phyloP scores from a whole-genome alignment of 140 eudicot species.

The Stevia rebaudiana region DNA sequence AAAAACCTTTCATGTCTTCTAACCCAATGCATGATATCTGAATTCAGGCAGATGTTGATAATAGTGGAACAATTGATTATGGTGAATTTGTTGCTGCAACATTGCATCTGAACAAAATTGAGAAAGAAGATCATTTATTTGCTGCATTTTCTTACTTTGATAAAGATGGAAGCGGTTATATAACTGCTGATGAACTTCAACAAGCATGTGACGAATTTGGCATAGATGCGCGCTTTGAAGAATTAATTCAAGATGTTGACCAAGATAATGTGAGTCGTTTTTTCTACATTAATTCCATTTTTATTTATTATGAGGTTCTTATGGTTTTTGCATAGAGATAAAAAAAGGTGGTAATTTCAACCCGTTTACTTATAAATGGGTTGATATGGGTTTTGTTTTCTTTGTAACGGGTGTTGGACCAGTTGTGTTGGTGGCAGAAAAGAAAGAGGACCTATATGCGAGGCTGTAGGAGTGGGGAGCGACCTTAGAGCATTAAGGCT shows the following conservation, averaged over 20 bases:
- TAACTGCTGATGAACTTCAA: constrained; percentile 87
- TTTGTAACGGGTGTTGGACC: too few relatives aligned
- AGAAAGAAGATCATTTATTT: constrained; percentile 72
- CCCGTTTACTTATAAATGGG: neutral
- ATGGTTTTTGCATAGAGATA: neutral
- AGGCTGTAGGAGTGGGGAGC: too few relatives aligned
- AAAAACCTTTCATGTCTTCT: neutral
- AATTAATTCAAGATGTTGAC: constrained; percentile 78
- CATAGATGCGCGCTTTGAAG: constrained; percentile 61
- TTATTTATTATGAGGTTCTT: neutral
- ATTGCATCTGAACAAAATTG: constrained; percentile 75
- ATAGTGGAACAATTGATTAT: constrained; percentile 85
- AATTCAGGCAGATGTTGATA: constrained; percentile 82
- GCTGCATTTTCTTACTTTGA: constrained; percentile 91
- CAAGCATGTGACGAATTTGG: constrained; percentile 88
- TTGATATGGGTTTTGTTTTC: neutral
- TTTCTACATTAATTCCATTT: neutral
- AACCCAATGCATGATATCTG: constrained; percentile 8
- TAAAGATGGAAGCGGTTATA: constrained; percentile 92
- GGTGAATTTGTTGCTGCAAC: constrained; percentile 93
- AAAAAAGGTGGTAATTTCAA: neutral
- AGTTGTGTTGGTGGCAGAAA: too few relatives aligned
- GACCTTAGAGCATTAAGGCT: too few relatives aligned
- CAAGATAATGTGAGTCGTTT: constrained; percentile 86
- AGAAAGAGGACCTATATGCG: too few relatives aligned